These are phyloP conservation scores for Diaporthe velutina DNA, from an alignment of 2,329 filamentous ascomycete species.

Conservation along the genomic window DNA sequence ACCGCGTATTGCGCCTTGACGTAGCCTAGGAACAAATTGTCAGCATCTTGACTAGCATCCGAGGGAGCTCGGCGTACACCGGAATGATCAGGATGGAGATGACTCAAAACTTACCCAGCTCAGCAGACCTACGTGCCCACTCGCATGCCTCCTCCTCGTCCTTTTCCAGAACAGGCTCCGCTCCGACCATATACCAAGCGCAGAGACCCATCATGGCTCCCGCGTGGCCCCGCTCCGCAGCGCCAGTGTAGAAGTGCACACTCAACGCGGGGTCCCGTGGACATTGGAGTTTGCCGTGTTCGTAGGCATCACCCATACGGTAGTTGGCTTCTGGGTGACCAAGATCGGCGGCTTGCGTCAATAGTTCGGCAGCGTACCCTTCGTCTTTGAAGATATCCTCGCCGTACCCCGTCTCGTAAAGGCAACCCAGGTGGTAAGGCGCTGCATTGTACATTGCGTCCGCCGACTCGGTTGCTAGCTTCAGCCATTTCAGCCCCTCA, in stretches of 20 bases:
- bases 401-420: constrained; percentile 95
- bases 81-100: too few relatives aligned
- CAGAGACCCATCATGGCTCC: constrained; percentile 98
- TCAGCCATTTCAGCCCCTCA: constrained; percentile 96
- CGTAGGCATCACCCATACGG: constrained; percentile 95
- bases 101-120: constrained; percentile 74
- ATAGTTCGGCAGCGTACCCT: constrained; percentile 90
- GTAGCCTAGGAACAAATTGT: constrained; percentile 61
- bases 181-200: constrained; percentile 98
- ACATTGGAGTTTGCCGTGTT: constrained; percentile 89
- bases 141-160: constrained; percentile 97
- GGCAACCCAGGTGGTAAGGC: constrained; percentile 87
- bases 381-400: constrained; percentile 95
- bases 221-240: constrained; percentile 86
- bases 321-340: constrained; percentile 89
- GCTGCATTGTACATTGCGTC: constrained; percentile 93
- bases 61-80: background rate
- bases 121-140: constrained; percentile 90
- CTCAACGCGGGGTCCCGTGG: constrained; percentile 92
- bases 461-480: constrained; percentile 89
- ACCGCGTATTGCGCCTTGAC: constrained; percentile 91
- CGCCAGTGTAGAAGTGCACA: constrained; percentile 96
- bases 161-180: constrained; percentile 90
- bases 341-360: constrained; percentile 93
- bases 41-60: background rate